Percentiles rank a stretch among this genome's conserved stretches.
phyloP scores from a whole-genome alignment of 768 basidiomycete genomes.

The Jaapia argillacea region DNA sequence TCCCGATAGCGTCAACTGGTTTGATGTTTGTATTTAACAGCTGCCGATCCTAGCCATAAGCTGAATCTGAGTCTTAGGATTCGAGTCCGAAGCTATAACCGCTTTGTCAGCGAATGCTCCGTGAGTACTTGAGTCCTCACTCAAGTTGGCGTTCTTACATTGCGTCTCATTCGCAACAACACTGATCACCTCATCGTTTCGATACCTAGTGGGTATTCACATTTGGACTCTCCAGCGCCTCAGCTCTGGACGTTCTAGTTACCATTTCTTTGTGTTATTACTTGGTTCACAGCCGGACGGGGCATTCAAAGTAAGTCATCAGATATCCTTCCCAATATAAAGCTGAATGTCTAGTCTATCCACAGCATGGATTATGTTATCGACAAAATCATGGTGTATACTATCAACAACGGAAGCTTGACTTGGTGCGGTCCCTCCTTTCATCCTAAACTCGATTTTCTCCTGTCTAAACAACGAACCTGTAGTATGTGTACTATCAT shows the following conservation, averaged over 20 bases:
- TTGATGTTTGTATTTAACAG: background rate
- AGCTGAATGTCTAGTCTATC: background rate
- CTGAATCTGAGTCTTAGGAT: background rate
- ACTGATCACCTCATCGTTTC: background rate
- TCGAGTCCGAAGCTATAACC: background rate
- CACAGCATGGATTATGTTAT: background rate
- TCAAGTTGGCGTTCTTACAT: background rate
- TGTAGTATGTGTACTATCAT: slow-evolving; percentile 7
- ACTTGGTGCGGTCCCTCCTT: background rate
- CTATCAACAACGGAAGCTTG: background rate
- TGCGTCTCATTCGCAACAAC: background rate
- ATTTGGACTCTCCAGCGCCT: background rate
- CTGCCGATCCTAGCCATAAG: background rate
- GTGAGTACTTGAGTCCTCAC: no score
- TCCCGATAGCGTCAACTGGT: background rate
- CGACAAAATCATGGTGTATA: background rate
- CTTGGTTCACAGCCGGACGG: background rate
- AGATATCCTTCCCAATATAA: background rate
- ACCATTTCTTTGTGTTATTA: background rate
- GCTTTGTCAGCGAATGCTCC: background rate
- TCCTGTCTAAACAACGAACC: background rate
- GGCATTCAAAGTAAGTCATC: background rate
- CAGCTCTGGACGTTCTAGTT: background rate
- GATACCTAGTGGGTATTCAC: background rate
- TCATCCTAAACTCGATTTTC: background rate